Conservation (phyloP, 352 stramenopile species). For the Pythium grandisporangium region DNA sequence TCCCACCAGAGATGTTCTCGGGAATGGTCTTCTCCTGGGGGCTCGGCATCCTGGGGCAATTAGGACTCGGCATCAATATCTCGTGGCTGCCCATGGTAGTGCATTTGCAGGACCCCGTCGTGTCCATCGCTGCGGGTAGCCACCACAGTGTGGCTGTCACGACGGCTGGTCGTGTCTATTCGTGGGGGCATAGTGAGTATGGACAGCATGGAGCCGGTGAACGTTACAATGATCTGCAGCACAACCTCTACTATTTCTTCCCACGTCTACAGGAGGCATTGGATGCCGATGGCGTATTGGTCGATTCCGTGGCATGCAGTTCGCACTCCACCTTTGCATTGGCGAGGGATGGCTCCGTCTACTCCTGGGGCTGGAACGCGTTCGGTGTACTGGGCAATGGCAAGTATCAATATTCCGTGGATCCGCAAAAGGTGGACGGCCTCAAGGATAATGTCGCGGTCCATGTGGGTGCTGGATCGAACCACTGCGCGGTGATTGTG, state of each 20-base stretch:
- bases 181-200: slow-evolving; percentile 80
- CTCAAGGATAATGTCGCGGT: slow-evolving; percentile 48
- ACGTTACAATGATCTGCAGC: slow-evolving; percentile 61
- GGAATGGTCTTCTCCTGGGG: slow-evolving; percentile 71
- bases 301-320: slow-evolving; percentile 38
- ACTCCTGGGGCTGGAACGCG: slow-evolving; percentile 85
- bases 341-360: slow-evolving; percentile 37
- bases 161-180: slow-evolving; percentile 41
- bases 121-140: slow-evolving; percentile 52
- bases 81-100: slow-evolving; percentile 55
- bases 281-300: slow-evolving; percentile 18
- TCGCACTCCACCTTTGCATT: slow-evolving; percentile 72
- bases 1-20: too few relatives aligned
- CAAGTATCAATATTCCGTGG: slow-evolving; percentile 63
- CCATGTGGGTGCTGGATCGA: slow-evolving; percentile 52
- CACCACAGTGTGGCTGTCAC: slow-evolving; percentile 72
- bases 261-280: slow-evolving; percentile 50
- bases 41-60: slow-evolving; percentile 59
- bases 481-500: slow-evolving; percentile 54
- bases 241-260: slow-evolving; percentile 66
- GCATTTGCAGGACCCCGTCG: slow-evolving; percentile 34
- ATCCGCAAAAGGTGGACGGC: slow-evolving; percentile 50
- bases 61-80: slow-evolving; percentile 55
- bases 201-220: slow-evolving; percentile 65
- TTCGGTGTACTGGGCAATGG: slow-evolving; percentile 69